Conservation (phyloP, 2,329 filamentous ascomycete species). For the Ceratocystiopsis brevicomis region DNA sequence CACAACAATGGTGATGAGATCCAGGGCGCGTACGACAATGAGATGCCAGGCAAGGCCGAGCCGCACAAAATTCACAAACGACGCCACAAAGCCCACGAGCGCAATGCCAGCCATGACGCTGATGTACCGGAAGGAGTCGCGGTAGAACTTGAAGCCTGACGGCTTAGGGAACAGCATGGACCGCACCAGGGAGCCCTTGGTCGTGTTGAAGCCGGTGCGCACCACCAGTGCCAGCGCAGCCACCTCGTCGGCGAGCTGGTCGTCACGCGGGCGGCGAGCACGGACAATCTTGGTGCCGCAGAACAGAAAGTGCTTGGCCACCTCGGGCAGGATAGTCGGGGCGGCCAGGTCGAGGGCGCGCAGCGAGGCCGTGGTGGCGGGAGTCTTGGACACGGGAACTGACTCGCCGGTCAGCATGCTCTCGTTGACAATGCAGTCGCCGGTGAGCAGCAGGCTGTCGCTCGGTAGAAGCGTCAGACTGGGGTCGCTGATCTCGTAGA, state of each 20-base stretch:
- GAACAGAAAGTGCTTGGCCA: constrained; percentile 81
- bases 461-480: constrained; percentile 74
- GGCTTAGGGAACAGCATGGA: constrained; percentile 99
- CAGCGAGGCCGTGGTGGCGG: constrained; percentile 66
- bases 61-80: constrained; percentile 81
- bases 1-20: constrained; percentile 94
- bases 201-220: constrained; percentile 91
- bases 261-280: constrained; percentile 71
- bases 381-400: constrained; percentile 84
- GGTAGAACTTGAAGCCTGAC: constrained; percentile 95
- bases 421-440: constrained; percentile 96
- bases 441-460: constrained; percentile 76
- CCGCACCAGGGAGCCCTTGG: constrained; percentile 83
- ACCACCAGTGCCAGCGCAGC: constrained; percentile 84
- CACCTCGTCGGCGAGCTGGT: constrained; percentile 58
- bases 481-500: constrained; percentile 93
- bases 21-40: constrained; percentile 78
- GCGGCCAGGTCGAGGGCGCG: constrained; percentile 57
- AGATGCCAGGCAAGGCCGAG: constrained; percentile 71
- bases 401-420: constrained; percentile 98
- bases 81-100: constrained; percentile 69
- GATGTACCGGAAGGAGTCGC: constrained; percentile 94
- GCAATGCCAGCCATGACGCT: constrained; percentile 88
- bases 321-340: constrained; percentile 62
- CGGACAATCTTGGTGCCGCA: constrained; percentile 91